Conservation (phyloP, 805 yeast species). For the Wickerhamiella lipophila region DNA sequence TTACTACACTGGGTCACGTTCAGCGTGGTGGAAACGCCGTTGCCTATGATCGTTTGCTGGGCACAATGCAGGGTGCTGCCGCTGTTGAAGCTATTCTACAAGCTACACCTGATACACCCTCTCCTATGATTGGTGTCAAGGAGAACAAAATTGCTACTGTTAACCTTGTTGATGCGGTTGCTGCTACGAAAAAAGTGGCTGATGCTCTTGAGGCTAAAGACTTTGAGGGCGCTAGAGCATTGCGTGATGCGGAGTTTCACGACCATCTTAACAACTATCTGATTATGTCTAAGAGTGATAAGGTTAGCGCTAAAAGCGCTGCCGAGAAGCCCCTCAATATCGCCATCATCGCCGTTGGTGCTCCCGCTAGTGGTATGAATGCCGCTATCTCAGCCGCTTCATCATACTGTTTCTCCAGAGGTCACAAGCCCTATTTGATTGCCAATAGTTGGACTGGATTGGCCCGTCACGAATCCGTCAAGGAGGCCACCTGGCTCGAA, state of each 20-base stretch:
- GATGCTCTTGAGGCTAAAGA: conserved; percentile 66
- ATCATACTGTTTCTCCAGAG: conserved; percentile 72
- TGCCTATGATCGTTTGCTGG: conserved; percentile 81
- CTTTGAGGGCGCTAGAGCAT: conserved; percentile 73
- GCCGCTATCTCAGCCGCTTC: conserved; percentile 88
- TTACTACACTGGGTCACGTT: conserved; percentile 92
- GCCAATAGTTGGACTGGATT: conserved; percentile 90
- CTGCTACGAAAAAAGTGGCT: conserved; percentile 79
- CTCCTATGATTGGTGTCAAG: conserved; percentile 83
- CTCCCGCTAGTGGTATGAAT: conserved; percentile 95
- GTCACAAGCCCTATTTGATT: conserved; percentile 83
- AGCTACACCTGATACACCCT: conserved; percentile 78
- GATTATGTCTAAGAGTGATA: conserved; percentile 55
- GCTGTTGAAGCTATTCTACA: conserved; percentile 89
- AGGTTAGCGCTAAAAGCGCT: conserved; percentile 45
- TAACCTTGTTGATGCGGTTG: conserved; percentile 83
- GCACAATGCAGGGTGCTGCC: conserved; percentile 94
- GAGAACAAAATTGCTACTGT: conserved; percentile 79
- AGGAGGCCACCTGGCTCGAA: conserved; percentile 65
- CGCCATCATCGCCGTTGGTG: conserved; percentile 87
- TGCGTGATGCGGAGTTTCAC: conserved; percentile 78
- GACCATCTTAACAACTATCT: conserved; percentile 67
- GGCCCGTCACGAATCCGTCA: conserved; percentile 75
- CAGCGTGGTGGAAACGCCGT: conserved; percentile 99
- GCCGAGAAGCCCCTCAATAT: conserved; percentile 37